Conservation (phyloP, 495 filamentous ascomycete species). For the Podospora didyma region DNA sequence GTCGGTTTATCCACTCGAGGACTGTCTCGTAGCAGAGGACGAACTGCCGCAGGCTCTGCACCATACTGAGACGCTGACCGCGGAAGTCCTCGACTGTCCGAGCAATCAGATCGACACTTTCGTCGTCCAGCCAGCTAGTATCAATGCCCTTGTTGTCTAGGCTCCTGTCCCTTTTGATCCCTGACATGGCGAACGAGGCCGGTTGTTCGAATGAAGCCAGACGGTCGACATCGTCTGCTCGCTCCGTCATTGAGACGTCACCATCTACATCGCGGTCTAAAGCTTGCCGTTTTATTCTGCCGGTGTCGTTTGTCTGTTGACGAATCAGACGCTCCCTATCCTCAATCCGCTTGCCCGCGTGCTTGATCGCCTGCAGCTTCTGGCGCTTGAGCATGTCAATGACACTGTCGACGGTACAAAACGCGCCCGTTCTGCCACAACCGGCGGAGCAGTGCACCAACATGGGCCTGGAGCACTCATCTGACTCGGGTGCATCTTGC, state of each 20-base stretch:
- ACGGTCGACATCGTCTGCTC: conserved; percentile 9
- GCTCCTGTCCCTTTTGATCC: neutral
- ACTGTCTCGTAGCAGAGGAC: conserved; percentile 96
- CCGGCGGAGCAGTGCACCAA: conserved; percentile 95
- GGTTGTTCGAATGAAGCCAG: conserved; percentile 5
- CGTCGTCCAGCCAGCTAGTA: conserved; percentile 42
- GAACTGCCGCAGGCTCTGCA: conserved; percentile 90
- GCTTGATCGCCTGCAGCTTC: conserved; percentile 33
- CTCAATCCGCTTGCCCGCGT: conserved; percentile 27
- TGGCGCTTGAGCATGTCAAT: conserved; percentile 90
- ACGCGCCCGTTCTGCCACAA: conserved; percentile 91
- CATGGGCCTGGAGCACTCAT: conserved; percentile 58
- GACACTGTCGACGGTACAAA: conserved; percentile 93
- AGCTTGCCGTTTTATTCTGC: conserved; percentile 6
- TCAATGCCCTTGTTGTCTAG: conserved; percentile 22
- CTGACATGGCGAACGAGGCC: neutral
- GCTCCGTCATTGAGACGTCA: conserved; percentile 34
- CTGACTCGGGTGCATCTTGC: conserved; percentile 51
- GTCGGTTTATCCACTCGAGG: conserved; percentile 71
- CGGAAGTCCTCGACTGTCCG: conserved; percentile 88
- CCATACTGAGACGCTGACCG: conserved; percentile 87
- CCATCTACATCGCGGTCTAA: conserved; percentile 33
- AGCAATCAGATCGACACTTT: conserved; percentile 71
- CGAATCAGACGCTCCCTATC: conserved; percentile 30
- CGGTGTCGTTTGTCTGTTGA: conserved; percentile 5